phyloP scores from a whole-genome alignment of 106 monocot genomes.

The Chionographis japonica region DNA sequence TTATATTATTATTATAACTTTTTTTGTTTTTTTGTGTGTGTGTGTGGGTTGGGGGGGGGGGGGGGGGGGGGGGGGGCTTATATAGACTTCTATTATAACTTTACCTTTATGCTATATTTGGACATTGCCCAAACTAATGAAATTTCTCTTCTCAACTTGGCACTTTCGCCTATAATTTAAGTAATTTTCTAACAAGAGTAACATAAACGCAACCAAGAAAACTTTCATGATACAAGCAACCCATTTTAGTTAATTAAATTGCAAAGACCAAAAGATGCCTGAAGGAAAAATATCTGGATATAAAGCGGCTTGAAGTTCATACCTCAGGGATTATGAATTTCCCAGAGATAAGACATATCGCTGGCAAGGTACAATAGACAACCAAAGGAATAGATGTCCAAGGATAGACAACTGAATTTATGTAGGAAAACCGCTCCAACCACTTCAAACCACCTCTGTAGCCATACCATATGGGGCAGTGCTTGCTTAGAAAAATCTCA shows the following conservation, averaged over 20 bases:
- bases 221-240: too few relatives aligned
- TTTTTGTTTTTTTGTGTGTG: too few relatives aligned
- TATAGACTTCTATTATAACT: too few relatives aligned
- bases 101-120: too few relatives aligned
- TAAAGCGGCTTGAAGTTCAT: not conserved
- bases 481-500: conserved; percentile 74
- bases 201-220: too few relatives aligned
- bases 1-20: too few relatives aligned
- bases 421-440: conserved; percentile 70
- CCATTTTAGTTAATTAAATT: not conserved
- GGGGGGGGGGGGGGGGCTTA: too few relatives aligned
- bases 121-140: too few relatives aligned
- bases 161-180: too few relatives aligned
- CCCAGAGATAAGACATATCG: conserved; percentile 60
- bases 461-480: conserved; percentile 90
- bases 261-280: not conserved
- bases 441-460: conserved; percentile 68
- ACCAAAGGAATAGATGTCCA: conserved; percentile 70
- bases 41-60: too few relatives aligned
- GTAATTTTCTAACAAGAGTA: too few relatives aligned
- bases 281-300: not conserved
- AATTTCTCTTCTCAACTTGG: too few relatives aligned
- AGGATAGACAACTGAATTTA: conserved; percentile 84
- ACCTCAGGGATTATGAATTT: conserved; percentile 84
- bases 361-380: conserved; percentile 75